phyloP scores from a whole-genome alignment of 1,284 basidiomycete species.

The Schizophyllum commune region DNA sequence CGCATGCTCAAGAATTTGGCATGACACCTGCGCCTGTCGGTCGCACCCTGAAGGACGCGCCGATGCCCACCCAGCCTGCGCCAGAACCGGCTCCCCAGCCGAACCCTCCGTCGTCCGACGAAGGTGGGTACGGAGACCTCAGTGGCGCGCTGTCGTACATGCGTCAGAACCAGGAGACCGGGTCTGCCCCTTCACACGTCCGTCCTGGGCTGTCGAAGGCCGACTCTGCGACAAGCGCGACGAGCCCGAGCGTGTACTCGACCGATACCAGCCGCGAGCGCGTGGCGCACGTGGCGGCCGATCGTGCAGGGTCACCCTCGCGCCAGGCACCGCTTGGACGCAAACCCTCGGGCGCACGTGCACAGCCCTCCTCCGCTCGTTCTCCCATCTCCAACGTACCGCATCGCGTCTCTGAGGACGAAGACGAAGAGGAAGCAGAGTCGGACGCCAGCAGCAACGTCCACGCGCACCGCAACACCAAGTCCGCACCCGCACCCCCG shows the following conservation, averaged over 20 bases:
- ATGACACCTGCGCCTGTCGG: constrained; percentile 7
- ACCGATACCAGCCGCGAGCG: constrained; percentile 8
- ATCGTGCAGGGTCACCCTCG: constrained; percentile 20
- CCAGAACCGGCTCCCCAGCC: constrained; percentile 10
- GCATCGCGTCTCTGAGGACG: constrained; percentile 25
- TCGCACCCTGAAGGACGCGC: constrained; percentile 9
- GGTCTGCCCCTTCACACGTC: not conserved
- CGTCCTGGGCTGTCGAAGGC: not conserved
- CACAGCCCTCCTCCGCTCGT: constrained; percentile 28
- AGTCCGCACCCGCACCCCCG: constrained; percentile 11
- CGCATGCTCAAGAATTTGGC: not conserved
- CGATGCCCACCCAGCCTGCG: constrained; percentile 13
- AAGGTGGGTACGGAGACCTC: not conserved
- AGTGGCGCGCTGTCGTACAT: constrained; percentile 62
- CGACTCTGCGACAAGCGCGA: not conserved
- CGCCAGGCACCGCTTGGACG: constrained; percentile 36
- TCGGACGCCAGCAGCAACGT: not conserved
- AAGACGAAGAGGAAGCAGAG: constrained; percentile 24
- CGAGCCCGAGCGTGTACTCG: constrained; percentile 1
- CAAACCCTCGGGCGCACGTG: constrained; percentile 84
- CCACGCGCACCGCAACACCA: constrained; percentile 13
- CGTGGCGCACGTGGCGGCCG: constrained; percentile 21
- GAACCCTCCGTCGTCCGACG: not conserved
- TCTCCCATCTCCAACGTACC: constrained; percentile 19
- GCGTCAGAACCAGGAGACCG: constrained; percentile 30